Evolutionary conservation across 2,329 filamentous ascomycete genomes (phyloP).

Genomic region (Domatiomyces catenatus): DNA sequence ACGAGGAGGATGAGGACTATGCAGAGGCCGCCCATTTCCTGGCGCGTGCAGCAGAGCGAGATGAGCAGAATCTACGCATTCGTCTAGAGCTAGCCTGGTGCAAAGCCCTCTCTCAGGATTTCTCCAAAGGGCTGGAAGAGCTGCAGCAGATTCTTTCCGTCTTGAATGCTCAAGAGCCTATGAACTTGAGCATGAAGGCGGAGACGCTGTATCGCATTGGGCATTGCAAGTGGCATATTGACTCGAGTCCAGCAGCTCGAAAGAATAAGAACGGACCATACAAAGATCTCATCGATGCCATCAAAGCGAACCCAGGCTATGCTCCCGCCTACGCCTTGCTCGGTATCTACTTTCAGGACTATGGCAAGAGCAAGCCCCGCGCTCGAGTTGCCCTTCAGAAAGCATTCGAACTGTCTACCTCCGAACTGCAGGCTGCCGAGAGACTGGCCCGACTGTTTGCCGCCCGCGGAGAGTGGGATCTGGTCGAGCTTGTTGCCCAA

Average conservation of each 20-base stretch:
- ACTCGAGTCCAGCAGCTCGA: slow-evolving; percentile 56
- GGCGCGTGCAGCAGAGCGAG: slow-evolving; percentile 55
- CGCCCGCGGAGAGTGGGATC: slow-evolving; percentile 84
- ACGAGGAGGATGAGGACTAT: slow-evolving; percentile 86
- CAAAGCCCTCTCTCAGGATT: slow-evolving; percentile 66
- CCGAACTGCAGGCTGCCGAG: slow-evolving; percentile 76
- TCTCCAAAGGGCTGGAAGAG: slow-evolving; percentile 49
- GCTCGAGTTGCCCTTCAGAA: slow-evolving; percentile 92
- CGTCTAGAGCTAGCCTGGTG: slow-evolving; percentile 86
- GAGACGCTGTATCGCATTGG: slow-evolving; percentile 79
- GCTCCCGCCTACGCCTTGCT: slow-evolving; percentile 84
- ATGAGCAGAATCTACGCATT: slow-evolving; percentile 60
- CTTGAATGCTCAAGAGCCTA: slow-evolving; percentile 46
- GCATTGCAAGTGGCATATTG: slow-evolving; percentile 70
- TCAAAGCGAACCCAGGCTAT: slow-evolving; percentile 76
- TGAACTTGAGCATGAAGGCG: slow-evolving; percentile 57
- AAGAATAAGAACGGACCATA: slow-evolving; percentile 75
- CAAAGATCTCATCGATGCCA: slow-evolving; percentile 61
- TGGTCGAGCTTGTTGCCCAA: slow-evolving; percentile 82
- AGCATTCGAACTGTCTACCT: slow-evolving; percentile 78
- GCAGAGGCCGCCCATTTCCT: slow-evolving; percentile 68
- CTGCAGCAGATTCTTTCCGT: slow-evolving; percentile 54
- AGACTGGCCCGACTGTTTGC: slow-evolving; percentile 75
- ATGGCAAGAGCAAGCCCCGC: slow-evolving; percentile 70
- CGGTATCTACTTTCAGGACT: slow-evolving; percentile 81